A percentile compares a stretch with the other conserved stretches of the same genome.
Evolutionary conservation across 164 flowering plant genomes (phyloP).

Genomic region (Taxillus chinensis): DNA sequence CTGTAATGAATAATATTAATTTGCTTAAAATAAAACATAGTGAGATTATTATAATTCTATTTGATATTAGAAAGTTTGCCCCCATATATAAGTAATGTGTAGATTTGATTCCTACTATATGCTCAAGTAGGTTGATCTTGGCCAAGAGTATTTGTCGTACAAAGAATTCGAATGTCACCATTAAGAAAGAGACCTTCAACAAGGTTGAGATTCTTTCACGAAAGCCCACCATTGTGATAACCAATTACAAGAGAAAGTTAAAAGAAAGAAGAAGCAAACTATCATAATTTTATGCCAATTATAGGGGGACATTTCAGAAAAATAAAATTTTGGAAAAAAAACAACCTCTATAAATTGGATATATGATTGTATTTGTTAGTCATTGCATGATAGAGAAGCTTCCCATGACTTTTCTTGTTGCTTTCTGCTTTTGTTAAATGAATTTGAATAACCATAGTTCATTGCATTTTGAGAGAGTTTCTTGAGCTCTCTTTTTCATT

Average conservation of each 20-base stretch:
- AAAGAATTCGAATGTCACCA: conserved; percentile 84
- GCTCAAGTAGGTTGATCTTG: conserved; percentile 97
- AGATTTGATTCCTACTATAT: conserved; percentile 91
- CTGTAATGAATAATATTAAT: conserved; percentile 32
- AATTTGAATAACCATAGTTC: conserved; percentile 77
- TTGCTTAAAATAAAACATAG: conserved; percentile 1
- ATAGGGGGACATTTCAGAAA: neutral
- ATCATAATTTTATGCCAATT: neutral
- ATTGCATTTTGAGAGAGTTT: conserved; percentile 63
- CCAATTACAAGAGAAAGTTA: conserved; percentile 46
- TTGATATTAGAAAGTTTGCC: neutral
- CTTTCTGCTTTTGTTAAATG: conserved; percentile 68
- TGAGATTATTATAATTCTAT: neutral
- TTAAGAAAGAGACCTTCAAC: conserved; percentile 89
- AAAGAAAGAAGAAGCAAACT: neutral
- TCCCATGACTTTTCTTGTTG: conserved; percentile 85
- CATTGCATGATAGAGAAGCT: conserved; percentile 79
- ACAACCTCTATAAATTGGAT: conserved; percentile 72
- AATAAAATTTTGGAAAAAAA: too few species aligned
- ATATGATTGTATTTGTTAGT: conserved; percentile 92
- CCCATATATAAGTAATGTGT: conserved; percentile 80
- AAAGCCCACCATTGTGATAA: conserved; percentile 95
- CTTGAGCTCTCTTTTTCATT: conserved; percentile 95
- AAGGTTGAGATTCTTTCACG: conserved; percentile 77
- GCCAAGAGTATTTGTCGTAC: conserved; percentile 97